A percentile compares a stretch with the other conserved stretches of the same genome.
Conservation (phyloP, 1,284 basidiomycete species). For the Meira miltonrushii region DNA sequence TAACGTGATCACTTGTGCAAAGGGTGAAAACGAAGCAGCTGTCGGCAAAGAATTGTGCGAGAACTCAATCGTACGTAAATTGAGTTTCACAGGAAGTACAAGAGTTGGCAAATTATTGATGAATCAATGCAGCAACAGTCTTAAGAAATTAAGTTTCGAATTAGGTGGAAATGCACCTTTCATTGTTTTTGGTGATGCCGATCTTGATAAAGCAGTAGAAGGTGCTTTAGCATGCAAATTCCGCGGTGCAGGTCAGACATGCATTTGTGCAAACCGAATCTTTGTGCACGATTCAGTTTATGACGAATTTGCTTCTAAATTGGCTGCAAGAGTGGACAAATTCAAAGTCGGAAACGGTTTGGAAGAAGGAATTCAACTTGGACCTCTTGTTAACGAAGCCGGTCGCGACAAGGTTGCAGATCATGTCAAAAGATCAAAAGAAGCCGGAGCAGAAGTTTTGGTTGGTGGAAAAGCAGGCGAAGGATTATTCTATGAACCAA, state of each 20-base stretch:
- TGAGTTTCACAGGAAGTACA: conserved; percentile 89
- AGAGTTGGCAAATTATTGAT: conserved; percentile 85
- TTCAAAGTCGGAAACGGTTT: conserved; percentile 91
- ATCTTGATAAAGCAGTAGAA: conserved; percentile 87
- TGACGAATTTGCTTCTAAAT: conserved; percentile 74
- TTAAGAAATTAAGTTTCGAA: conserved; percentile 71
- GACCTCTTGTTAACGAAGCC: conserved; percentile 81
- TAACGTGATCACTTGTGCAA: conserved; percentile 82
- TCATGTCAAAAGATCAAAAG: conserved; percentile 80
- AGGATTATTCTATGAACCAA: conserved; percentile 76
- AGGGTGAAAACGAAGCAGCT: conserved; percentile 64
- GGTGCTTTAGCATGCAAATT: conserved; percentile 85
- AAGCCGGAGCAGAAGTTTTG: conserved; percentile 77
- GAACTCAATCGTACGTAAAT: conserved; percentile 68
- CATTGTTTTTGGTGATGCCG: conserved; percentile 94
- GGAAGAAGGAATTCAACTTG: conserved; percentile 71
- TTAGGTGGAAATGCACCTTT: conserved; percentile 78
- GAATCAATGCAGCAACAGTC: conserved; percentile 71
- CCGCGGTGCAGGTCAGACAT: conserved; percentile 84
- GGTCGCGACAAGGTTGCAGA: conserved; percentile 79
- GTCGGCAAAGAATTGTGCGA: conserved; percentile 66
- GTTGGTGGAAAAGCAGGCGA: conserved; percentile 69
- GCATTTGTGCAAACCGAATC: conserved; percentile 59
- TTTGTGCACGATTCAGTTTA: conserved; percentile 66
- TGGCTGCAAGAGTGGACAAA: conserved; percentile 73